Base-by-base conservation (phyloP, 768 basidiomycete genomes). In the Pleurotus platypus region DNA sequence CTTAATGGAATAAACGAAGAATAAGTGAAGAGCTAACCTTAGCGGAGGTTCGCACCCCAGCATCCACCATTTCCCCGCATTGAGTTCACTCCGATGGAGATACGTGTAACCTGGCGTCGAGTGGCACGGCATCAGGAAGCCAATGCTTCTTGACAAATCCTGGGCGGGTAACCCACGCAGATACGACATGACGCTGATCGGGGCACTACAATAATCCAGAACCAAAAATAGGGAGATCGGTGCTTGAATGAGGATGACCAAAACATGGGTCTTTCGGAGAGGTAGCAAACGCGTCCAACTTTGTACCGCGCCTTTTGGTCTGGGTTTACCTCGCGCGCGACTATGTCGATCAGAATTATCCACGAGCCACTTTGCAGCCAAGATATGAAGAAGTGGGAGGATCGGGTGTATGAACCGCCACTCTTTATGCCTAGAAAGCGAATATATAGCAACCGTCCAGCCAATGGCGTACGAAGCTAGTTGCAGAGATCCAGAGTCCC, bases 361-460 rank as follows among this genome's bases (percentile, higher is more conserved):
- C 37, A 84, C 76, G 4, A 96, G 71, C 1, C 90, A 84, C 60
- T 84, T 84, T 0, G 92, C 78, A 9, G 90, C 89, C 58, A 97
- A 78, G 18, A 94, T 62, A 62, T 97, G 87, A 40, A 96, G 72
- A 27, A 93, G 70, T 0, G 97, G 95, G 3, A 98, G 76, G 16
- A 98, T 68, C 0, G 96, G 94, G 61, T 98, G 95, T 5, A 98
- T 74, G 73, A 99, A 98, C 6, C 97, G 81, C 94, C 94, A 98
- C 77, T 99, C 97, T 65, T 98, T 98, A 75, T 99, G 97, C 1
- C 89, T 87, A 1, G 90, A 79, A 2, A 89, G 59, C 6, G 96
- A 98, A 67, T 92, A 94, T 5, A 89, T 67, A 2, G 66, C 64
- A 27, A 87, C 67, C 0, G 88, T 85, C 87, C 90, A 92, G 16